Conservation (phyloP, 2,329 filamentous ascomycete genomes). For the Reticulascus tulasneorum region DNA sequence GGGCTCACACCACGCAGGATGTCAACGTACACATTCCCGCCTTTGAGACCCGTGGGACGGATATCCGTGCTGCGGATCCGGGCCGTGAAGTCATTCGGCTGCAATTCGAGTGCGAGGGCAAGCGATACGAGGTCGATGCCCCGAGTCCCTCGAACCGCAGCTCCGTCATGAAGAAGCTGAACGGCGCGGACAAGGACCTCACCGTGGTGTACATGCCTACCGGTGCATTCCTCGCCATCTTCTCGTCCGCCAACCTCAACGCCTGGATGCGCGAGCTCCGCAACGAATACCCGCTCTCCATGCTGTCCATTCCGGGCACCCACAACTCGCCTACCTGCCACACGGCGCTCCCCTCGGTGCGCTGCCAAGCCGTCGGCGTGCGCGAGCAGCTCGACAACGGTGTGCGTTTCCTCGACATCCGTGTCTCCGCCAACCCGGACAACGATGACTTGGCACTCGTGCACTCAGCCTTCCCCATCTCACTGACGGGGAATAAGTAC, state of each 20-base stretch:
- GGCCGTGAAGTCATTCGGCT: constrained; percentile 67
- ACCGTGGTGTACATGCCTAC: constrained; percentile 63
- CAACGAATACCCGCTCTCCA: constrained; percentile 68
- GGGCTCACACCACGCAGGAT: constrained; percentile 58
- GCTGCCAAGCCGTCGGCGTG: constrained; percentile 81
- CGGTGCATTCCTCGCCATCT: constrained; percentile 57
- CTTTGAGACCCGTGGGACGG: constrained; percentile 62
- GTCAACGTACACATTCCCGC: constrained; percentile 61
- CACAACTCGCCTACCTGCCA: constrained; percentile 90
- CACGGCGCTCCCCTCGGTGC: constrained; percentile 82
- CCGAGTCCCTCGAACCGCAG: constrained; percentile 59
- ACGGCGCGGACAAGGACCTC: constrained; percentile 50
- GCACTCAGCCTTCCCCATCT: constrained; percentile 85
- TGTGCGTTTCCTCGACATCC: constrained; percentile 90
- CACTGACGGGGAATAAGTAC: constrained; percentile 75
- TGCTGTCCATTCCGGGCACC: constrained; percentile 87
- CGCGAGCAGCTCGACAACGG: constrained; percentile 80
- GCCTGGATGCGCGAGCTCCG: constrained; percentile 78
- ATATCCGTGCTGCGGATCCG: constrained; percentile 56
- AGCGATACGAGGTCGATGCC: constrained; percentile 69
- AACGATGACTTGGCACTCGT: constrained; percentile 75
- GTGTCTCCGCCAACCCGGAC: constrained; percentile 55
- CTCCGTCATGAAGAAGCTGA: constrained; percentile 55
- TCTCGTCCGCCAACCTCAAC: constrained; percentile 65
- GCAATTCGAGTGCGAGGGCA: constrained; percentile 62